Conservation (phyloP, 257 asterid genomes). For the Capsicum rhomboideum region DNA sequence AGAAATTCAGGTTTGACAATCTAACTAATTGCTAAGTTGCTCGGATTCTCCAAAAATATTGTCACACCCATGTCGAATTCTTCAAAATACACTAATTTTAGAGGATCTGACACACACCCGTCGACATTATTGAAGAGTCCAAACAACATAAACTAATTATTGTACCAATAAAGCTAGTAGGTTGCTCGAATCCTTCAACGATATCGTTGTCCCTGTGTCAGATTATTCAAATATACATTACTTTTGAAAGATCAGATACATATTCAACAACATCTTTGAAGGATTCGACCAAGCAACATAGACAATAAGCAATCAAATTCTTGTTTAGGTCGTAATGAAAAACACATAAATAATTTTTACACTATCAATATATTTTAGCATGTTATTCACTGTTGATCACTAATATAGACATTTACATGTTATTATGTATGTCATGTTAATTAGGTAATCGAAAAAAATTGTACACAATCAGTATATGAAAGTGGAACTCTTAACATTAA, state of each 20-base stretch:
- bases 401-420: background rate
- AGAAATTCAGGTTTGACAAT: slow-evolving; percentile 34
- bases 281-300: background rate
- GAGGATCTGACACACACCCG: accelerated
- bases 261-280: background rate
- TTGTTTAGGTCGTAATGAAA: background rate
- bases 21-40: background rate
- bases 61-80: accelerated
- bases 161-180: no score
- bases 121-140: background rate
- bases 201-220: accelerated
- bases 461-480: no score
- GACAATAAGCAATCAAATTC: background rate
- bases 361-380: background rate
- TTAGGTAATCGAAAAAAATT: no score
- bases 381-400: background rate
- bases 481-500: no score
- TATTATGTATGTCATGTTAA: background rate
- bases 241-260: background rate
- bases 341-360: background rate
- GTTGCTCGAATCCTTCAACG: no score
- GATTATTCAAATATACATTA: background rate
- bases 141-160: background rate
- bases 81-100: background rate
- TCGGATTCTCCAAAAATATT: background rate